A percentile compares a stretch with the other conserved stretches of the same genome.
phyloP scores from a whole-genome alignment of 805 yeast genomes.

The Yamadazyma takamatsuzukensis region DNA sequence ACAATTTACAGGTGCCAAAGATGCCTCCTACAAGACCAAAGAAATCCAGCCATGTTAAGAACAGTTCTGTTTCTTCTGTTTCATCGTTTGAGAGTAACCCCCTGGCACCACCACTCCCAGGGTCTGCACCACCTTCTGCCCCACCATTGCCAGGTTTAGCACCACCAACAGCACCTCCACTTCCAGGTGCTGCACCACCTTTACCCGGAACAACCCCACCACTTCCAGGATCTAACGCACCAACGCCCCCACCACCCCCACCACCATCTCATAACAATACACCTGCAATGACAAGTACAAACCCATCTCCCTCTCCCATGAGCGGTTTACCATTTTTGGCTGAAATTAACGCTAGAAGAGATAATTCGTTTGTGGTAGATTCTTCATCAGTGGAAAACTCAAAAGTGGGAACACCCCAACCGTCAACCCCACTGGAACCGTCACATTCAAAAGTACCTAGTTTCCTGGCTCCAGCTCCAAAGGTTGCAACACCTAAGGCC shows the following conservation, averaged over 20 bases:
- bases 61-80: conserved; percentile 15
- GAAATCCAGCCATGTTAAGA: conserved; percentile 32
- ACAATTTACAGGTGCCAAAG: conserved; percentile 22
- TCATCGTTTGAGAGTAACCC: conserved; percentile 15
- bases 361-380: conserved; percentile 49
- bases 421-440: conserved; percentile 8
- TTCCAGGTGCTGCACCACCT: conserved; percentile 17
- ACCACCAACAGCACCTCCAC: conserved; percentile 14
- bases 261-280: conserved; percentile 5
- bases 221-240: conserved; percentile 3
- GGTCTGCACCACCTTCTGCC: conserved; percentile 12
- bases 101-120: conserved; percentile 11
- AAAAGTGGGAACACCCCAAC: conserved; percentile 12
- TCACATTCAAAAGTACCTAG: conserved; percentile 9
- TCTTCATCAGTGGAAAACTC: conserved; percentile 12
- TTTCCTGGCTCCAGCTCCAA: conserved; percentile 8
- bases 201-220: conserved; percentile 13
- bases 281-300: conserved; percentile 7
- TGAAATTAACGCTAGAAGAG: conserved; percentile 53
- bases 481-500: conserved; percentile 17
- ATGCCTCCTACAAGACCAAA: conserved; percentile 40
- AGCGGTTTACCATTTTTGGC: conserved; percentile 57
- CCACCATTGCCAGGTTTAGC: conserved; percentile 15
- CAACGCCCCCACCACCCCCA: conserved; percentile 14
- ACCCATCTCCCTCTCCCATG: conserved; percentile 14